Evolutionary conservation across 2,329 filamentous ascomycete species (phyloP), one percentile per base, ranked within the genome.

Genomic region (Cladobotryum mycophilum): DNA sequence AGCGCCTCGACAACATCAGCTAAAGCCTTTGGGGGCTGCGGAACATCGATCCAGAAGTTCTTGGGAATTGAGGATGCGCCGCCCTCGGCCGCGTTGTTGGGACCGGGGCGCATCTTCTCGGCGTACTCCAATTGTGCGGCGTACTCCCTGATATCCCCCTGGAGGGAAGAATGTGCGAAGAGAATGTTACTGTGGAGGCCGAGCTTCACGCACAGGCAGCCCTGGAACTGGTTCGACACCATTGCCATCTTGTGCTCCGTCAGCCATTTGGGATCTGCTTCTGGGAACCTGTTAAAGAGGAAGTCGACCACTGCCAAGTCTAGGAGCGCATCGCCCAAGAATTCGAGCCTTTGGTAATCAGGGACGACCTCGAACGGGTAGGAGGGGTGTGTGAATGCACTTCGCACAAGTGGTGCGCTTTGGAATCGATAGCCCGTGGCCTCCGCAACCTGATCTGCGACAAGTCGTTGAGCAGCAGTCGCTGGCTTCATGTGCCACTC

Each of bases 211-310:
- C 86, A 86, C 3, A 97, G 74, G 15, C 84, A 88, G 1, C 88
- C 89, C 1, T 96, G 77, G 63, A 97, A 99, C 54, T 91, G 90
- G 70, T 99, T 99, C 48, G 89, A 93, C 0, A 93, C 91, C 88
- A 99, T 96, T n/a, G 91, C 89, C 84, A 95, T 96, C 71, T 97
- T 97, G 76, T 97, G 92, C 68, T 97, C 93, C 0, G 93, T 97
- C 53, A 99, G 76, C 92, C 92, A 97, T 65, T 97, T 91, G 0
- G 93, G 92, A 61, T 96, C 90, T 52, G 86, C 88, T 47, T 81
- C 73, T 0, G 90, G 89, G 59, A 87, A 89, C 3, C 75, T 76
- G 58, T 83, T 78, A 69, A 89, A 97, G 4, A 99, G 76, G 59
- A 88, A 83, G 59, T 91, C 86, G 49, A 97, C 85, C 60, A 86